Conservation (phyloP, 164 flowering plant genomes). For the Sextonia rubra region DNA sequence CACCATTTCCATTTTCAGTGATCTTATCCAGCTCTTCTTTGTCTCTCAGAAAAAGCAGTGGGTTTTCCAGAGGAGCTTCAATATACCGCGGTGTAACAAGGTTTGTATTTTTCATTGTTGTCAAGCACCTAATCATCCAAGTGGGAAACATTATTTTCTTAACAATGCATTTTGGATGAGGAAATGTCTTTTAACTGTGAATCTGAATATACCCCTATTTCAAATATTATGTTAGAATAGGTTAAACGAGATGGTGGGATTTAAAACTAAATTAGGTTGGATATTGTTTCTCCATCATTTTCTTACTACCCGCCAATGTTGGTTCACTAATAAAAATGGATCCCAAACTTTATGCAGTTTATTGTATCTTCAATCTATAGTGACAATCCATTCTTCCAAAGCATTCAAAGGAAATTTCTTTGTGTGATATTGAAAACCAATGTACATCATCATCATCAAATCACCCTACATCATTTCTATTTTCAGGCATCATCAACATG, state of each 20-base stretch:
- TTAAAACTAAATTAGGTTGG: not conserved
- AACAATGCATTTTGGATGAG: not conserved
- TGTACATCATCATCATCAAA: too few species aligned
- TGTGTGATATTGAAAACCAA: too few species aligned
- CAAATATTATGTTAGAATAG: not conserved
- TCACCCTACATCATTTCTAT: constrained; percentile 1
- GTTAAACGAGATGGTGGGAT: too few species aligned
- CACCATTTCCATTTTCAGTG: not conserved
- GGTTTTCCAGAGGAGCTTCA: constrained; percentile 91
- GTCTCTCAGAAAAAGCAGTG: constrained; percentile 73
- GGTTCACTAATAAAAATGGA: not conserved
- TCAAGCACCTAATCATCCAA: not conserved
- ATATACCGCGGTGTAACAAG: constrained; percentile 94
- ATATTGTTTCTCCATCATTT: too few species aligned
- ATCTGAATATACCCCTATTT: not conserved
- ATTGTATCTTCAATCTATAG: too few species aligned
- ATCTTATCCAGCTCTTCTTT: not conserved
- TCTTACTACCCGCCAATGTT: not conserved
- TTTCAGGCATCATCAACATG: constrained; percentile 83
- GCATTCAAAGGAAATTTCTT: too few species aligned
- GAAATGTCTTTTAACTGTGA: not conserved
- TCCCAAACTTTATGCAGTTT: not conserved
- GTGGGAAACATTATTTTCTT: not conserved
- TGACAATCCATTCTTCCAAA: too few species aligned
- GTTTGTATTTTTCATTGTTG: constrained; percentile 23